phyloP scores from a whole-genome alignment of 2,329 filamentous ascomycete species.

The Claviceps cyperi region DNA sequence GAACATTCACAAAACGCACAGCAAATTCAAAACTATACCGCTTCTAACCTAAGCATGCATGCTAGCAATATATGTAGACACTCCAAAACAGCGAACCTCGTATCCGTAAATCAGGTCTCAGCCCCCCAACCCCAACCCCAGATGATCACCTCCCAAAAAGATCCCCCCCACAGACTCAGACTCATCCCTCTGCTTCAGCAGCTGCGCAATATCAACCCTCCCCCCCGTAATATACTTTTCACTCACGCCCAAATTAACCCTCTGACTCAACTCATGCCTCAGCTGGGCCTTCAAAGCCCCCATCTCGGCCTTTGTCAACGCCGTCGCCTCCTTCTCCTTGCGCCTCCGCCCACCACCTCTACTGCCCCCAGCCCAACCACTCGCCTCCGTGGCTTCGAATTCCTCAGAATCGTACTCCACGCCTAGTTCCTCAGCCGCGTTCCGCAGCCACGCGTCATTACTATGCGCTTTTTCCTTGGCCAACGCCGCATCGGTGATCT shows the following conservation, averaged over 20 bases:
- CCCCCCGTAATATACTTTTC: conserved; percentile 76
- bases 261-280: conserved; percentile 51
- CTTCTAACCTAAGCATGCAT: neutral
- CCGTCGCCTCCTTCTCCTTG: conserved; percentile 57
- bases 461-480: conserved; percentile 79
- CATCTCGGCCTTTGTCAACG: conserved; percentile 59
- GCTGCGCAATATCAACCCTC: conserved; percentile 63
- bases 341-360: conserved; percentile 59
- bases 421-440: conserved; percentile 80
- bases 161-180: conserved; percentile 18
- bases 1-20: neutral
- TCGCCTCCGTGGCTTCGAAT: conserved; percentile 61
- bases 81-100: too few species aligned
- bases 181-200: conserved; percentile 48
- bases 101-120: too few species aligned
- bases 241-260: conserved; percentile 78
- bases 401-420: conserved; percentile 90
- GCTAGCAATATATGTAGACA: neutral
- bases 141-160: conserved; percentile 27
- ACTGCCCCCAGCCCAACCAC: conserved; percentile 45
- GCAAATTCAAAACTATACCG: neutral
- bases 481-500: conserved; percentile 65
- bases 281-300: conserved; percentile 56
- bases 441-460: conserved; percentile 72
- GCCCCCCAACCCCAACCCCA: conserved; percentile 11